Evolutionary conservation across 495 filamentous ascomycete species (phyloP).

Genomic region (Pseudevernia furfuracea): DNA sequence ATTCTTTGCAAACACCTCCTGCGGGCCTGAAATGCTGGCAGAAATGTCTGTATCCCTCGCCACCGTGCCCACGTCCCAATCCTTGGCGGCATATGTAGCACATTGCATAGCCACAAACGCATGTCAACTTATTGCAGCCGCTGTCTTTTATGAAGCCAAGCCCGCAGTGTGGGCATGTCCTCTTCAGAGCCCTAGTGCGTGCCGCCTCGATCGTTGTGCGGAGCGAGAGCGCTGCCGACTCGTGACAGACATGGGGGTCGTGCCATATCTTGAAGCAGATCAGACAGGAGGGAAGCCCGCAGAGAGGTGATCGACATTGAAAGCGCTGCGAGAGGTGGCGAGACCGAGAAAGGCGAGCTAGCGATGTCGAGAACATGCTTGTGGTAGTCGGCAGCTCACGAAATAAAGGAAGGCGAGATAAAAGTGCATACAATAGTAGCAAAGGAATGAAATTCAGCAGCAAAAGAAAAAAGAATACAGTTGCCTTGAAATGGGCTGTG

Average conservation of each 20-base stretch:
- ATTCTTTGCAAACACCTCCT: conserved; percentile 64
- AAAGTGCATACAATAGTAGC: conserved; percentile 36
- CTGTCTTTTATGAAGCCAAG: conserved; percentile 84
- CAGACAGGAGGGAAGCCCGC: conserved; percentile 67
- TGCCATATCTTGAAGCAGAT: conserved; percentile 58
- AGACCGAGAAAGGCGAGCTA: conserved; percentile 53
- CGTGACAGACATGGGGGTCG: conserved; percentile 61
- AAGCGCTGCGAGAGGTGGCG: conserved; percentile 63
- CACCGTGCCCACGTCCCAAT: conserved; percentile 37
- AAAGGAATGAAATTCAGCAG: conserved; percentile 31
- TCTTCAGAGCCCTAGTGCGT: conserved; percentile 87
- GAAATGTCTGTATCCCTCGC: conserved; percentile 80
- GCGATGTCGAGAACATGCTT: conserved; percentile 43
- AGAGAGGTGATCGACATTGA: conserved; percentile 58
- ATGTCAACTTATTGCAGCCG: conserved; percentile 96
- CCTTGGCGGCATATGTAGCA: conserved; percentile 78
- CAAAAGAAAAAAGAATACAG: conserved; percentile 33
- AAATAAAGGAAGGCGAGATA: conserved; percentile 40
- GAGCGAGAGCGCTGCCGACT: conserved; percentile 57
- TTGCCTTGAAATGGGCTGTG: conserved; percentile 8
- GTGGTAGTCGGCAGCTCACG: conserved; percentile 33
- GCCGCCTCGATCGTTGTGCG: conserved; percentile 84
- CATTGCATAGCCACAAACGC: conserved; percentile 96
- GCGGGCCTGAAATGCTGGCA: conserved; percentile 88
- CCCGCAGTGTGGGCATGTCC: conserved; percentile 84